phyloP scores from a whole-genome alignment of 305 asterid genomes.

The Fraxinus ornus region DNA sequence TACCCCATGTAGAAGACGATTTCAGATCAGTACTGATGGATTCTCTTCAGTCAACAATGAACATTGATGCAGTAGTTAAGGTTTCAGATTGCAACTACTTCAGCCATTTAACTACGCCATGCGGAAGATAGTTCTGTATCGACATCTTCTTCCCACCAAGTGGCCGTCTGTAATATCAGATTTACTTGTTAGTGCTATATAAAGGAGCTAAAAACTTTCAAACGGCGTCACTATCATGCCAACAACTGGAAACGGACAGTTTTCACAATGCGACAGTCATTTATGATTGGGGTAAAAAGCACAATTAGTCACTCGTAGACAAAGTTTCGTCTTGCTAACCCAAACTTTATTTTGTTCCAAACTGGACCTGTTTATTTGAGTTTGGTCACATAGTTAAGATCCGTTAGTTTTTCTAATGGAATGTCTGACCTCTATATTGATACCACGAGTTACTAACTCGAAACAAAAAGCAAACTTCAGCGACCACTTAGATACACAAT shows the following conservation, averaged over 20 bases:
- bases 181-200: slow-evolving; percentile 18
- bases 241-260: neutral
- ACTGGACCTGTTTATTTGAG: neutral
- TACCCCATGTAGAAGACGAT: neutral
- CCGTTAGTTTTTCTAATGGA: neutral
- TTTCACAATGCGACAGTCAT: neutral
- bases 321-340: neutral
- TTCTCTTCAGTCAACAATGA: neutral
- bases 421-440: neutral
- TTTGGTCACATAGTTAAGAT: neutral
- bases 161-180: slow-evolving; percentile 55
- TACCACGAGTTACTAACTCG: neutral
- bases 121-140: slow-evolving; percentile 73
- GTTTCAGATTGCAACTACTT: slow-evolving; percentile 1
- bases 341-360: neutral
- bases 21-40: neutral
- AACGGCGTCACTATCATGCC: neutral
- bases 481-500: neutral
- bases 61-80: neutral
- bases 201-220: neutral
- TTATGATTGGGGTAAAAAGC: neutral
- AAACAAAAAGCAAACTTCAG: neutral
- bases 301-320: neutral
- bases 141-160: slow-evolving; percentile 98
- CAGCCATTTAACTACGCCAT: slow-evolving; percentile 74